phyloP scores from a whole-genome alignment of 2,329 filamentous ascomycete genomes.

The Neopestalotiopsis sp. region DNA sequence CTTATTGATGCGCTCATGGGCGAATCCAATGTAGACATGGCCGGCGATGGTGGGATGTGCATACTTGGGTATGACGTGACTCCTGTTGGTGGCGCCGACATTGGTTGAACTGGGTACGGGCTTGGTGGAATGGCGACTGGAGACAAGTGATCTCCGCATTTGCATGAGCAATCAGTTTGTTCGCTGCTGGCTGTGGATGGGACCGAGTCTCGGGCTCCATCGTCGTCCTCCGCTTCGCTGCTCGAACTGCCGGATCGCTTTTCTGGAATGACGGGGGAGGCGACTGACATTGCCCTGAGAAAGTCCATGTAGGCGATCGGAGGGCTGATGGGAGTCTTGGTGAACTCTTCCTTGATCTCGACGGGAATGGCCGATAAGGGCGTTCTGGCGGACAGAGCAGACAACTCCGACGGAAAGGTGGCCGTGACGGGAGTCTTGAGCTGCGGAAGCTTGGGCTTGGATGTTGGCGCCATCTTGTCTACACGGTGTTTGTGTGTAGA shows the following conservation, averaged over 20 bases:
- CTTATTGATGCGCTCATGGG: constrained; percentile 68
- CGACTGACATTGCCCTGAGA: constrained; percentile 79
- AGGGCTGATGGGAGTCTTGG: constrained; percentile 87
- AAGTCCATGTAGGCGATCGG: constrained; percentile 92
- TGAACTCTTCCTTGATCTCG: constrained; percentile 68
- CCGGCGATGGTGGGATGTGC: constrained; percentile 78
- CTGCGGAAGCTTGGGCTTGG: constrained; percentile 65
- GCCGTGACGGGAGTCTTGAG: constrained; percentile 67
- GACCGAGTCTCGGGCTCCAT: constrained; percentile 45
- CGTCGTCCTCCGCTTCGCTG: constrained; percentile 48
- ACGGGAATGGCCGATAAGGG: constrained; percentile 65
- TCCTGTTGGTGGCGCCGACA: constrained; percentile 66
- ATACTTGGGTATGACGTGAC: constrained; percentile 67
- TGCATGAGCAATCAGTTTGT: constrained; percentile 61
- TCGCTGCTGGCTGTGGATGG: constrained; percentile 64
- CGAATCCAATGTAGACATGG: constrained; percentile 70
- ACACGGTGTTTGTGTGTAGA: constrained; percentile 14
- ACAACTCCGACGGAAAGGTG: constrained; percentile 65
- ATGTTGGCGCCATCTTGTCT: constrained; percentile 51
- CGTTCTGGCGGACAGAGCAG: constrained; percentile 69
- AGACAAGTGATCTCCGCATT: constrained; percentile 59
- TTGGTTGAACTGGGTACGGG: constrained; percentile 59
- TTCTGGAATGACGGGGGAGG: constrained; percentile 68
- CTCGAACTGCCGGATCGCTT: constrained; percentile 55
- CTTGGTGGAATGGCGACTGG: constrained; percentile 51